Evolutionary conservation across 2,329 filamentous ascomycete species (phyloP).

Genomic region (Cercospora berteroae): DNA sequence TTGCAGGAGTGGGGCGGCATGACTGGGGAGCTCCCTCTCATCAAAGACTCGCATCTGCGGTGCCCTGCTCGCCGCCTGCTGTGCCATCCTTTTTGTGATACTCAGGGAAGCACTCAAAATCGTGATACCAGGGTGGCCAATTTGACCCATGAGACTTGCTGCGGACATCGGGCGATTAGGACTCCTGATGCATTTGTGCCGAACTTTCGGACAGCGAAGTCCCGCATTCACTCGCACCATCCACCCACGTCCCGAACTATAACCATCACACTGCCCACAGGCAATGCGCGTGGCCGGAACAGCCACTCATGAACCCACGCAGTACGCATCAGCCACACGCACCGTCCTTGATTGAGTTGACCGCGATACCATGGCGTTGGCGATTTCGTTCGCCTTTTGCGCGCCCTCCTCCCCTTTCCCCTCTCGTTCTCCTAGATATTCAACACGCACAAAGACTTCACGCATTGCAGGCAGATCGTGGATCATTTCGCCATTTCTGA

Average conservation of each 20-base stretch:
- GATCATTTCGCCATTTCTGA: constrained; percentile 1
- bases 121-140: neutral
- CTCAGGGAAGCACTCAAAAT: neutral
- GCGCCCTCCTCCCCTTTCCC: neutral
- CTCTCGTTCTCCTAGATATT: neutral
- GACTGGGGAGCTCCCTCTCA: neutral
- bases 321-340: neutral
- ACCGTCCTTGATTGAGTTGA: neutral
- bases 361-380: constrained; percentile 4
- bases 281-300: neutral
- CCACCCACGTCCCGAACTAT: neutral
- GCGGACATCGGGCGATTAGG: neutral
- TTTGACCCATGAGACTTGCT: neutral
- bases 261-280: neutral
- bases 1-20: neutral
- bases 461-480: constrained; percentile 4
- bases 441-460: neutral
- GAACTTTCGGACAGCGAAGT: constrained; percentile 11
- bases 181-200: neutral
- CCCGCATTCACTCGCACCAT: neutral
- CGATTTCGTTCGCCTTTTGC: constrained; percentile 2
- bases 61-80: neutral
- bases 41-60: neutral
- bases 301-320: constrained; percentile 4
- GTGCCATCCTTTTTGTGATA: constrained; percentile 4